phyloP scores from a whole-genome alignment of 2,329 filamentous ascomycete genomes.

The Fusarium continuum region DNA sequence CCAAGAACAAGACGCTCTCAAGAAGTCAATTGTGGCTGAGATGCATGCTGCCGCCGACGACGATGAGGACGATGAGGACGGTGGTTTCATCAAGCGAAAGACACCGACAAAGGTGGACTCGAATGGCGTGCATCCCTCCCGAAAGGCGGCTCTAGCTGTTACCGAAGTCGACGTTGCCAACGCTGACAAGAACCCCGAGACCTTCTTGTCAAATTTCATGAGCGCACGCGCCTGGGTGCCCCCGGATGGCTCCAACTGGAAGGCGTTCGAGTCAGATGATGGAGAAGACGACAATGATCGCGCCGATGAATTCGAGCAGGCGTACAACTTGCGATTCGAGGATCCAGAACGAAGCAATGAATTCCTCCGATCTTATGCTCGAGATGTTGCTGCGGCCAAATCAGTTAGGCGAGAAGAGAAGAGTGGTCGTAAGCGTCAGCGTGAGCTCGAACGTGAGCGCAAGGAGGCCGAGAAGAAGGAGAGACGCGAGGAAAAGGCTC shows the following conservation, averaged over 20 bases:
- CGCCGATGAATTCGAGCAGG: conserved; percentile 88
- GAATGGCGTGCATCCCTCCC: conserved; percentile 66
- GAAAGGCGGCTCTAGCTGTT: conserved; percentile 57
- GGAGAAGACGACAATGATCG: conserved; percentile 76
- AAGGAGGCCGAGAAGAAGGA: conserved; percentile 82
- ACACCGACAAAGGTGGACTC: conserved; percentile 53
- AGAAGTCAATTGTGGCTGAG: conserved; percentile 79
- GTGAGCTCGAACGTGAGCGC: conserved; percentile 79
- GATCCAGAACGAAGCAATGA: conserved; percentile 90
- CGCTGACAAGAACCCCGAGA: conserved; percentile 90
- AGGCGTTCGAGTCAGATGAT: conserved; percentile 92
- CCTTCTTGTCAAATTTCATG: conserved; percentile 95
- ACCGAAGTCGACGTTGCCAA: conserved; percentile 72
- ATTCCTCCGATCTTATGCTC: conserved; percentile 85
- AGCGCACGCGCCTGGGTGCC: conserved; percentile 90
- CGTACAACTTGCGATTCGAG: conserved; percentile 96
- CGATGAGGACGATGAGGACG: conserved; percentile 65
- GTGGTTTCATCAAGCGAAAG: conserved; percentile 79
- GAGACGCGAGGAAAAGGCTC: conserved; percentile 81
- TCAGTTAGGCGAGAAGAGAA: conserved; percentile 87
- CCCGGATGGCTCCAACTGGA: conserved; percentile 70
- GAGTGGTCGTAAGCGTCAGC: conserved; percentile 77
- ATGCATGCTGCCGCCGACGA: conserved; percentile 73
- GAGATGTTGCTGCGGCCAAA: conserved; percentile 82
- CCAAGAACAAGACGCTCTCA: conserved; percentile 87